These are phyloP conservation scores for Lipomyces sp. DNA, from an alignment of 805 yeast genomes.

Conservation along the genomic window DNA sequence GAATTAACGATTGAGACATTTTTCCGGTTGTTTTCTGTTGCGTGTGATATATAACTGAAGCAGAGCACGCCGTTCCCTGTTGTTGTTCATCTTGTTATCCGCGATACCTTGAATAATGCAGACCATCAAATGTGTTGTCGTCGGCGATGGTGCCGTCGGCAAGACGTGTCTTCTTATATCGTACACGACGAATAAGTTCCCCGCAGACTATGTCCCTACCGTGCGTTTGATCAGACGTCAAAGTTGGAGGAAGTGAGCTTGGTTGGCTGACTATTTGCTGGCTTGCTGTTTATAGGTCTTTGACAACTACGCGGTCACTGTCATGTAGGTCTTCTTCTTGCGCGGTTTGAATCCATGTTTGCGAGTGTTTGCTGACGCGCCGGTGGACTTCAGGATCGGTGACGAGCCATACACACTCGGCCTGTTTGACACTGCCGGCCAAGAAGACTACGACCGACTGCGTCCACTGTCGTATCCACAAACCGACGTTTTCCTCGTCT, in stretches of 20 bases:
- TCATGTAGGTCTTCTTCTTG: conserved; percentile 45
- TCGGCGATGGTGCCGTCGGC: conserved; percentile 99
- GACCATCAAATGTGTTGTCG: conserved; percentile 83
- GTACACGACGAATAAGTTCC: conserved; percentile 94
- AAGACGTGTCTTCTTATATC: conserved; percentile 94
- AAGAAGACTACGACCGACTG: conserved; percentile 96
- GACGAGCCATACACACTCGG: conserved; percentile 98
- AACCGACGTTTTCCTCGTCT: conserved; percentile 92
- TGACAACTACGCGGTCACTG: conserved; percentile 74
- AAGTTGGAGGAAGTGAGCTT: no score
- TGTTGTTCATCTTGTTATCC: no score
- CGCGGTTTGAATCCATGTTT: neutral
- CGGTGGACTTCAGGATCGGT: conserved; percentile 54
- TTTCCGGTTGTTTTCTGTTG: no score
- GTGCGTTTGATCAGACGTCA: no score
- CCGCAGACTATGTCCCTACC: conserved; percentile 98
- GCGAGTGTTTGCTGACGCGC: neutral
- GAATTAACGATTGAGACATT: no score
- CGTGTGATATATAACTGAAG: no score
- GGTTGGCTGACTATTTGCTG: no score
- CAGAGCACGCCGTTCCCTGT: no score
- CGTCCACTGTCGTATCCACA: conserved; percentile 97
- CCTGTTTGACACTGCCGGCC: conserved; percentile 98
- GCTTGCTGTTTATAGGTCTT: conserved; percentile 16
- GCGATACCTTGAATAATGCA: no score